These are phyloP conservation scores for Boletus sp. DNA, from an alignment of 768 basidiomycete species.

Conservation along the genomic window DNA sequence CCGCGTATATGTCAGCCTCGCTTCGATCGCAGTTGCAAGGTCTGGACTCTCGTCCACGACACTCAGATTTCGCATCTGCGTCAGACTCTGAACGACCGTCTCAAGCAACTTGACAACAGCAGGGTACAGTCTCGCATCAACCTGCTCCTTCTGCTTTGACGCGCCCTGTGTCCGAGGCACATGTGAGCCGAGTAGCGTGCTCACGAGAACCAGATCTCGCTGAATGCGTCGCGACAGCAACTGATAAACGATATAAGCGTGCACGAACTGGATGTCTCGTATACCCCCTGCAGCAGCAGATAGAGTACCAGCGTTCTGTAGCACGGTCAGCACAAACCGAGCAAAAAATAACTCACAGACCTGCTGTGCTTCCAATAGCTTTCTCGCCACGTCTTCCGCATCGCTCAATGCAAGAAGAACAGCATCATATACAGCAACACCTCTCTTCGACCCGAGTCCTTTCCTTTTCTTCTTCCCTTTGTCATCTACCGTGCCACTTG, in stretches of 20 bases:
- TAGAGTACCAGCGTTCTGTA: slow-evolving; percentile 44
- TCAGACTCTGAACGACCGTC: slow-evolving; percentile 78
- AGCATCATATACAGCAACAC: slow-evolving; percentile 85
- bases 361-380: slow-evolving; percentile 82
- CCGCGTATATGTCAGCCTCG: slow-evolving; percentile 69
- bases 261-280: slow-evolving; percentile 80
- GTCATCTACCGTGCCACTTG: slow-evolving; percentile 27
- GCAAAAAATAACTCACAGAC: slow-evolving; percentile 35
- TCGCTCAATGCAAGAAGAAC: slow-evolving; percentile 84
- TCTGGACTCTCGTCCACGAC: slow-evolving; percentile 89
- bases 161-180: slow-evolving; percentile 24
- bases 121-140: slow-evolving; percentile 75
- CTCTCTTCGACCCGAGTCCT: slow-evolving; percentile 56
- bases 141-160: slow-evolving; percentile 42
- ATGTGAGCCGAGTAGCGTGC: slow-evolving; percentile 54
- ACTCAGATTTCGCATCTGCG: slow-evolving; percentile 78
- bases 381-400: slow-evolving; percentile 81
- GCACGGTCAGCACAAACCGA: neutral
- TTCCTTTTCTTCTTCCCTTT: slow-evolving; percentile 38
- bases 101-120: slow-evolving; percentile 88
- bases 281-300: slow-evolving; percentile 42
- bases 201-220: slow-evolving; percentile 80
- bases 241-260: slow-evolving; percentile 85
- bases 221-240: slow-evolving; percentile 85
- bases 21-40: slow-evolving; percentile 75